Conservation (phyloP, 2,329 filamentous ascomycete species). For the Gremmenia infestans region DNA sequence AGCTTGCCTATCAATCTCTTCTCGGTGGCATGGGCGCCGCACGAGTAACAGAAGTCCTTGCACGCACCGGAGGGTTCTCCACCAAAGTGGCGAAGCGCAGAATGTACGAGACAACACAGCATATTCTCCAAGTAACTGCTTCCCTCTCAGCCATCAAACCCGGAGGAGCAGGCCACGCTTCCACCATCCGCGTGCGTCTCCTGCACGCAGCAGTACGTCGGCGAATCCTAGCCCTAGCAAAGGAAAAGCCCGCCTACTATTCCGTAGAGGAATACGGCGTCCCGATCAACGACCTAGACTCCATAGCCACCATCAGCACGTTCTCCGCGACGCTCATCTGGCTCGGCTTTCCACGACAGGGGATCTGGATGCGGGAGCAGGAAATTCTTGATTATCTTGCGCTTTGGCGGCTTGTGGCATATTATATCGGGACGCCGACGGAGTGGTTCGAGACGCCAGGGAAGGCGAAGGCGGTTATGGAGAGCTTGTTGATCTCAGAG, state of each 20-base stretch:
- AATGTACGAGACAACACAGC: conserved; percentile 69
- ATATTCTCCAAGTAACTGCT: conserved; percentile 65
- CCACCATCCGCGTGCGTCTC: conserved; percentile 62
- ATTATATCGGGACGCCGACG: conserved; percentile 65
- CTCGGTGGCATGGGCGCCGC: conserved; percentile 69
- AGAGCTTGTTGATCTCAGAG: conserved; percentile 61
- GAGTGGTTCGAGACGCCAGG: conserved; percentile 52
- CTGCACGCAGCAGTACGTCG: conserved; percentile 64
- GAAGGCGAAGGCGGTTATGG: conserved; percentile 58
- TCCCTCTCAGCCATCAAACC: conserved; percentile 62
- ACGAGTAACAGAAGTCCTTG: conserved; percentile 68
- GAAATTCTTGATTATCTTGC: conserved; percentile 68
- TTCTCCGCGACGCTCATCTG: conserved; percentile 67
- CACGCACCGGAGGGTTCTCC: conserved; percentile 69
- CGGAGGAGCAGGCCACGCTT: conserved; percentile 59
- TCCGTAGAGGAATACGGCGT: conserved; percentile 53
- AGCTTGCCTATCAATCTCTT: conserved; percentile 52
- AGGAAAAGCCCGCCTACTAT: conserved; percentile 57
- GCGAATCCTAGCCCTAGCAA: conserved; percentile 56
- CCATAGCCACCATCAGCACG: conserved; percentile 63
- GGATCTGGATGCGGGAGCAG: conserved; percentile 56
- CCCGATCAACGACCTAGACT: conserved; percentile 73
- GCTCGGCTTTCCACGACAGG: conserved; percentile 66
- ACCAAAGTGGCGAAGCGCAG: conserved; percentile 61
- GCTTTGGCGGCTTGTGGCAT: conserved; percentile 69